Evolutionary conservation across 2,329 filamentous ascomycete genomes (phyloP).

Genomic region (Cyanodermella asteris): DNA sequence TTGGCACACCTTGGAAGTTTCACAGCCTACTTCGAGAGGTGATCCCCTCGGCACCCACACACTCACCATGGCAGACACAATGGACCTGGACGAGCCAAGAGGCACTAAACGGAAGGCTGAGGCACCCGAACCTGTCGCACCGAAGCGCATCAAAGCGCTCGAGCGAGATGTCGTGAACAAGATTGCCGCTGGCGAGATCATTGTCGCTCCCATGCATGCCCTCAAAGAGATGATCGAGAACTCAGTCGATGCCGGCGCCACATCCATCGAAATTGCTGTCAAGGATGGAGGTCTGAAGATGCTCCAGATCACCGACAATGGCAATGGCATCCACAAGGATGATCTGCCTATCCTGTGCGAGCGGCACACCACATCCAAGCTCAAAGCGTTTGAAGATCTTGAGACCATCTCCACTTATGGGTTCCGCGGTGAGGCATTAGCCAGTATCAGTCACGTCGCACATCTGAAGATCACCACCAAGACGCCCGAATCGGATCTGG

Average conservation of each 20-base stretch:
- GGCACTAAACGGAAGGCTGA: constrained; percentile 30
- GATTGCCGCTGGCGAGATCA: constrained; percentile 94
- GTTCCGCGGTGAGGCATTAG: constrained; percentile 89
- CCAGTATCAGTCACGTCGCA: constrained; percentile 95
- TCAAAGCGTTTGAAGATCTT: constrained; percentile 83
- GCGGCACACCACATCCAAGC: constrained; percentile 88
- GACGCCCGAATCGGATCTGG: constrained; percentile 67
- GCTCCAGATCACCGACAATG: constrained; percentile 93
- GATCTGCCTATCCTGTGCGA: constrained; percentile 84
- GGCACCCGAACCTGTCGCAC: constrained; percentile 18
- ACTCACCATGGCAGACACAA: constrained; percentile 16
- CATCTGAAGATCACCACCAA: constrained; percentile 90
- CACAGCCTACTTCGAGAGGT: too few species aligned
- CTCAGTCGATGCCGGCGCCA: constrained; percentile 89
- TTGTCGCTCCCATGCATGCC: constrained; percentile 87
- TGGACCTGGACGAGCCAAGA: constrained; percentile 21
- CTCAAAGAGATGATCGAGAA: constrained; percentile 95
- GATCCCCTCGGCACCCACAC: too few species aligned
- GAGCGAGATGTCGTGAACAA: constrained; percentile 93
- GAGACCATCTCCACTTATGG: constrained; percentile 82
- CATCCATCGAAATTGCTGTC: constrained; percentile 68
- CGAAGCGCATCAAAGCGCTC: constrained; percentile 40
- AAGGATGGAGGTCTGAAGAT: constrained; percentile 92
- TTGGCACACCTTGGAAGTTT: too few species aligned
- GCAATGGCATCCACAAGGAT: constrained; percentile 86